Evolutionary conservation across 2,329 filamentous ascomycete species (phyloP).

Genomic region (Pseudogymnoascus sp.): DNA sequence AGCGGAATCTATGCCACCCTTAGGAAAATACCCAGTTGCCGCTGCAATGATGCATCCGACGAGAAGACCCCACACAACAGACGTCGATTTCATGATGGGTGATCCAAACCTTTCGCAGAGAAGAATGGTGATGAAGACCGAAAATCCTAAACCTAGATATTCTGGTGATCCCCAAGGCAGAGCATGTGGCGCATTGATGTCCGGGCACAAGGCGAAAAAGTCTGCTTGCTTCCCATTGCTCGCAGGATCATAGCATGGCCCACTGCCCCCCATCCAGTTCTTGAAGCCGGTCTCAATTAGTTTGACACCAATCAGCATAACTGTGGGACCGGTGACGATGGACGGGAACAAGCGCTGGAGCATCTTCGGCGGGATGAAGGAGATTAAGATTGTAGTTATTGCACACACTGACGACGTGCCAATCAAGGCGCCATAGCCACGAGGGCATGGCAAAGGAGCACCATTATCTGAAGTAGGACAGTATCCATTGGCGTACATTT

Average conservation of each 20-base stretch:
- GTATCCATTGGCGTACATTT: conserved; percentile 71
- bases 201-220: conserved; percentile 46
- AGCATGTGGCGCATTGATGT: conserved; percentile 59
- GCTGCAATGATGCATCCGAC: conserved; percentile 72
- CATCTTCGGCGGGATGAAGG: conserved; percentile 61
- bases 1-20: conserved; percentile 60
- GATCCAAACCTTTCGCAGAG: conserved; percentile 73
- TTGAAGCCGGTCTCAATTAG: conserved; percentile 65
- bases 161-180: conserved; percentile 72
- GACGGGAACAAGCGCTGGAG: conserved; percentile 71
- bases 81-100: conserved; percentile 76
- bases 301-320: conserved; percentile 65
- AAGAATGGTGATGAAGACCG: conserved; percentile 72
- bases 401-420: conserved; percentile 60
- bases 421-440: conserved; percentile 67
- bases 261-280: conserved; percentile 73
- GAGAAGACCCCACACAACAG: conserved; percentile 59
- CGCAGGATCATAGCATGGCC: conserved; percentile 39
- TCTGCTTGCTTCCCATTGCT: background rate
- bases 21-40: conserved; percentile 70
- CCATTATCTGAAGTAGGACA: conserved; percentile 53
- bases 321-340: conserved; percentile 66
- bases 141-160: conserved; percentile 72
- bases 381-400: conserved; percentile 63
- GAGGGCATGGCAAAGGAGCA: conserved; percentile 62